Evolutionary conservation across 2,329 filamentous ascomycete species (phyloP).

Genomic region (Arthrobotrys sphaeroides): DNA sequence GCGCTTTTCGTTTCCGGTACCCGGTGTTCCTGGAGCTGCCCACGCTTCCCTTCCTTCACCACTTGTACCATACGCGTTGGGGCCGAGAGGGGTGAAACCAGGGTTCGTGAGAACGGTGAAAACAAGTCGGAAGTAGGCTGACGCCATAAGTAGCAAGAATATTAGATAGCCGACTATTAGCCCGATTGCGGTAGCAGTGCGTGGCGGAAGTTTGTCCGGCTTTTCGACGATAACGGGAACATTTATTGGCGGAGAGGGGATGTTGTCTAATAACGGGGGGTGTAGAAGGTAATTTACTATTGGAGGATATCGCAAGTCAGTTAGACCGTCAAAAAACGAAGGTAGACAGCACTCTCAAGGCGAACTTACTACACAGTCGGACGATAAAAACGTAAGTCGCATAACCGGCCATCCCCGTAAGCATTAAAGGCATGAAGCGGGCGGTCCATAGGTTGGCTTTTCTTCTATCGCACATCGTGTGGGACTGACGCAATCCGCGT

Average conservation of each 20-base stretch:
- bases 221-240: constrained; percentile 30
- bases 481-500: neutral
- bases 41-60: constrained; percentile 50
- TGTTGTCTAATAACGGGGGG: constrained; percentile 22
- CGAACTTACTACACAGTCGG: constrained; percentile 71
- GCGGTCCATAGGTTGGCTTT: constrained; percentile 65
- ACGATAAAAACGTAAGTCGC: constrained; percentile 76
- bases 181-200: constrained; percentile 69
- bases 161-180: constrained; percentile 78
- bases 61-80: constrained; percentile 36
- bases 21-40: constrained; percentile 17
- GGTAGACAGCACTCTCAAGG: constrained; percentile 4
- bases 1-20: constrained; percentile 23
- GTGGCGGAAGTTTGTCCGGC: neutral
- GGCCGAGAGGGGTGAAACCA: constrained; percentile 74
- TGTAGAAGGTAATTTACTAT: constrained; percentile 47
- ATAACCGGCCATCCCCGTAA: constrained; percentile 74
- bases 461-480: constrained; percentile 42
- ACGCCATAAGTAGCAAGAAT: constrained; percentile 72
- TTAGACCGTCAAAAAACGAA: neutral
- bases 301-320: constrained; percentile 16
- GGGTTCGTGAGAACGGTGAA: constrained; percentile 74
- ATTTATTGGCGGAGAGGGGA: neutral
- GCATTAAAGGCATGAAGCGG: constrained; percentile 74
- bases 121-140: constrained; percentile 76